Evolutionary conservation across 2,329 filamentous ascomycete species (phyloP).

Genomic region (Epichloe festucae): DNA sequence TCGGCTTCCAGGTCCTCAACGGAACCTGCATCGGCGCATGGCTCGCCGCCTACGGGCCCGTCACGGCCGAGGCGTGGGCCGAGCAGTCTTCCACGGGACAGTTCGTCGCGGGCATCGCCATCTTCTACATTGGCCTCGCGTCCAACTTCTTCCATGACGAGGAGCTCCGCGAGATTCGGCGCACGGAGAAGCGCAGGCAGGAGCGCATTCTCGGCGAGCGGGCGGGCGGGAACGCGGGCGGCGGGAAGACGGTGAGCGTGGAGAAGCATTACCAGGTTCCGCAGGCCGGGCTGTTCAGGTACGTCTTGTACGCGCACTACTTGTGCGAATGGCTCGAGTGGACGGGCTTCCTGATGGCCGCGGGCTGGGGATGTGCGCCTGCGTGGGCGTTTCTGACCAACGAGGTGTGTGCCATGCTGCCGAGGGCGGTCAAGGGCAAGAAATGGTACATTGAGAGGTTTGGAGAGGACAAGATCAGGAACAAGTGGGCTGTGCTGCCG

Average conservation of each 20-base stretch:
- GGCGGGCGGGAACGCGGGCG: slow-evolving; percentile 19
- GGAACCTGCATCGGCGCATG: slow-evolving; percentile 66
- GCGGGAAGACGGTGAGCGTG: slow-evolving; percentile 10
- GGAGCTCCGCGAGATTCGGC: slow-evolving; percentile 73
- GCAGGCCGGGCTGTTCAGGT: slow-evolving; percentile 66
- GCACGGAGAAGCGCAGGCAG: slow-evolving; percentile 51
- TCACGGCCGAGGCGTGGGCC: slow-evolving; percentile 39
- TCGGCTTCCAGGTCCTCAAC: slow-evolving; percentile 70
- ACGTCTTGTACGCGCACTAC: slow-evolving; percentile 84
- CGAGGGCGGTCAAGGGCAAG: slow-evolving; percentile 67
- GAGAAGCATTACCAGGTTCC: slow-evolving; percentile 84
- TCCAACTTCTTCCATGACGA: slow-evolving; percentile 86
- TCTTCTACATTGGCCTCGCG: slow-evolving; percentile 66
- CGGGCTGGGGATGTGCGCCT: slow-evolving; percentile 54
- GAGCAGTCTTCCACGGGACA: slow-evolving; percentile 26
- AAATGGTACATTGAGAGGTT: slow-evolving; percentile 83
- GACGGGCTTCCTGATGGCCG: slow-evolving; percentile 73
- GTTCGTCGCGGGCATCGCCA: slow-evolving; percentile 50
- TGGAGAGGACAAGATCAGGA: slow-evolving; percentile 66
- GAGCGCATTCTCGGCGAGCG: slow-evolving; percentile 22
- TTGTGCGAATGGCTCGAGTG: slow-evolving; percentile 96
- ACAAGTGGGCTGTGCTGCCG: slow-evolving; percentile 58
- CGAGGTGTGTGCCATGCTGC: slow-evolving; percentile 80
- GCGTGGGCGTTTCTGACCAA: slow-evolving; percentile 75
- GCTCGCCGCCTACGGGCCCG: slow-evolving; percentile 68